A percentile compares a stretch with the other conserved stretches of the same genome.
Evolutionary conservation across 306 rosid genomes (phyloP).

Genomic region (Rubus parviflorus): DNA sequence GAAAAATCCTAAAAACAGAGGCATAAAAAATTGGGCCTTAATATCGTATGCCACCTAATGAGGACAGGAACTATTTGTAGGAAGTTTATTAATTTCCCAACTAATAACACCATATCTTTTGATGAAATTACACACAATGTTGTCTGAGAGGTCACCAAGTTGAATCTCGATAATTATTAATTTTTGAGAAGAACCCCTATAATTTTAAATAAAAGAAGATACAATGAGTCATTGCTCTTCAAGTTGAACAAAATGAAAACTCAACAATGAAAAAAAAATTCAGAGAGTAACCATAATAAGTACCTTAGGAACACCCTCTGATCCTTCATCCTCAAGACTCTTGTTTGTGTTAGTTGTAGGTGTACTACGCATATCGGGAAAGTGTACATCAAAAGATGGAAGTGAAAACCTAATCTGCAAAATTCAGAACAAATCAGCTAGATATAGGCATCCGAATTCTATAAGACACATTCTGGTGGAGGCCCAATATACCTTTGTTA

Average conservation of each 20-base stretch:
- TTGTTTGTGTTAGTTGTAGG: constrained; percentile 40
- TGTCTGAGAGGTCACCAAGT: not conserved
- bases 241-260: not conserved
- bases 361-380: constrained; percentile 52
- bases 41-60: not conserved
- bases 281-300: constrained; percentile 24
- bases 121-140: not conserved
- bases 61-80: not conserved
- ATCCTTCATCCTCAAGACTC: constrained; percentile 55
- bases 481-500: constrained; percentile 56
- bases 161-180: not conserved
- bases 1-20: not conserved
- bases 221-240: not conserved
- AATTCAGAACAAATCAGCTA: constrained; percentile 32
- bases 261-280: not conserved
- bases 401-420: constrained; percentile 80
- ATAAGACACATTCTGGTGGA: constrained; percentile 5
- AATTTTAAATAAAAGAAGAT: not conserved
- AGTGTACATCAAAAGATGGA: constrained; percentile 67
- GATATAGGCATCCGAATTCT: constrained; percentile 17
- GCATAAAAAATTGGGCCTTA: not conserved
- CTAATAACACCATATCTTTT: not conserved
- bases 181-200: too few relatives aligned
- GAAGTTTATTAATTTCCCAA: not conserved
- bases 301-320: constrained; percentile 66